A percentile compares a stretch with the other conserved stretches of the same genome.
Conservation (phyloP, 2,329 filamentous ascomycete species). For the Apiospora pterosperma region DNA sequence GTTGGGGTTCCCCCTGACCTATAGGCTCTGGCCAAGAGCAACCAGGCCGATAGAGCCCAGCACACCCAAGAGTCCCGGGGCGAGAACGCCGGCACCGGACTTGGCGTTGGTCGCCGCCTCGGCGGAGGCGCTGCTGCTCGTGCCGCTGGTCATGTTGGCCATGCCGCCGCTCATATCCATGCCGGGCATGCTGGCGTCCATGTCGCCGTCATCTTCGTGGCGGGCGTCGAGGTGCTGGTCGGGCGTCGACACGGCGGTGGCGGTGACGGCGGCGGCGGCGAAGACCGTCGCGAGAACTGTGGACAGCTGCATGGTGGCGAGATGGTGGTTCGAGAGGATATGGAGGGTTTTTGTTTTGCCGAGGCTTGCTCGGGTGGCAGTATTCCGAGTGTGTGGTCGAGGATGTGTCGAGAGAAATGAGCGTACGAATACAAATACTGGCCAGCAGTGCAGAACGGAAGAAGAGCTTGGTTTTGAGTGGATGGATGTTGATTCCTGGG, state of each 20-base stretch:
- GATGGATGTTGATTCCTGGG: neutral
- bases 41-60: neutral
- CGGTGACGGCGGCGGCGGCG: neutral
- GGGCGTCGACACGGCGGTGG: neutral
- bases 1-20: neutral
- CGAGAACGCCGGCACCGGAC: neutral
- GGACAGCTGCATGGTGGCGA: neutral
- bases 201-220: neutral
- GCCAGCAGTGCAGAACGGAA: neutral
- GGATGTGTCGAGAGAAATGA: neutral
- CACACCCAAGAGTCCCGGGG: neutral
- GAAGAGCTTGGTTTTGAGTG: neutral
- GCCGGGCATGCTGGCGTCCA: neutral
- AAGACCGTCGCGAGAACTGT: neutral
- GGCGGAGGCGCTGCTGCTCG: neutral
- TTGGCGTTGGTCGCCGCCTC: neutral
- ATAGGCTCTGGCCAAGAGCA: neutral
- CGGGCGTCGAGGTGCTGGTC: neutral
- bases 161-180: slow-evolving; percentile 1
- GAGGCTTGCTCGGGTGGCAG: no score
- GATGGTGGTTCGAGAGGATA: neutral
- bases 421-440: neutral
- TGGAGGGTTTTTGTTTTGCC: neutral
- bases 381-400: no score
- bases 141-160: neutral